phyloP scores from a whole-genome alignment of 805 yeast species.

The Suhomyces sp. region DNA sequence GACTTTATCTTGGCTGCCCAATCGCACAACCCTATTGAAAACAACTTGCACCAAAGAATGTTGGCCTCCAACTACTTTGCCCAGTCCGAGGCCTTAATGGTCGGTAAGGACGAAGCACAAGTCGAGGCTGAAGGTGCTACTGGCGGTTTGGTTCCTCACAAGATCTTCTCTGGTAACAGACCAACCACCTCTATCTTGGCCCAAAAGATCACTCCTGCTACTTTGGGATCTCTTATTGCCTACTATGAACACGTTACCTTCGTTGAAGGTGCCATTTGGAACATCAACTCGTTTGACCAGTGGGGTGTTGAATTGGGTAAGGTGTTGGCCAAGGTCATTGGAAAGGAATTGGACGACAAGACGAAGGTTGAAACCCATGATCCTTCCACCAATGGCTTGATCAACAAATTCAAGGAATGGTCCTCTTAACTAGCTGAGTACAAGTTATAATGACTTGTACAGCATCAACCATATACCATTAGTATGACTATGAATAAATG shows the following conservation, averaged over 20 bases:
- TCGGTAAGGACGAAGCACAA: slow-evolving; percentile 83
- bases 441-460: slow-evolving; percentile 5
- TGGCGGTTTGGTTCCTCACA: slow-evolving; percentile 88
- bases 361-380: slow-evolving; percentile 68
- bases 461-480: background rate
- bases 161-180: slow-evolving; percentile 96
- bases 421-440: slow-evolving; percentile 16
- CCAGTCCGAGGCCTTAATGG: slow-evolving; percentile 96
- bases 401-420: slow-evolving; percentile 95
- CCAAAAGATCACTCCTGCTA: slow-evolving; percentile 93
- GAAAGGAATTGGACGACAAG: slow-evolving; percentile 74
- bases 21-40: slow-evolving; percentile 95
- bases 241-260: slow-evolving; percentile 97
- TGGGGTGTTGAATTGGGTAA: slow-evolving; percentile 99
- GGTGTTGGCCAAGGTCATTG: slow-evolving; percentile 93
- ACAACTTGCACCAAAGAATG: slow-evolving; percentile 94
- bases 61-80: slow-evolving; percentile 99
- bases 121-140: slow-evolving; percentile 88
- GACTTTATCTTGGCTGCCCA: slow-evolving; percentile 96
- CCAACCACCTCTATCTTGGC: slow-evolving; percentile 97
- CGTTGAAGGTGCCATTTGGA: slow-evolving; percentile 99
- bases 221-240: slow-evolving; percentile 93
- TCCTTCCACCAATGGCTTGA: slow-evolving; percentile 85
- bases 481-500: background rate
- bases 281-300: slow-evolving; percentile 98